Evolutionary conservation across 2,329 filamentous ascomycete genomes (phyloP), one percentile per base, ranked within the genome.

Genomic region (Sporothrix curviconia): DNA sequence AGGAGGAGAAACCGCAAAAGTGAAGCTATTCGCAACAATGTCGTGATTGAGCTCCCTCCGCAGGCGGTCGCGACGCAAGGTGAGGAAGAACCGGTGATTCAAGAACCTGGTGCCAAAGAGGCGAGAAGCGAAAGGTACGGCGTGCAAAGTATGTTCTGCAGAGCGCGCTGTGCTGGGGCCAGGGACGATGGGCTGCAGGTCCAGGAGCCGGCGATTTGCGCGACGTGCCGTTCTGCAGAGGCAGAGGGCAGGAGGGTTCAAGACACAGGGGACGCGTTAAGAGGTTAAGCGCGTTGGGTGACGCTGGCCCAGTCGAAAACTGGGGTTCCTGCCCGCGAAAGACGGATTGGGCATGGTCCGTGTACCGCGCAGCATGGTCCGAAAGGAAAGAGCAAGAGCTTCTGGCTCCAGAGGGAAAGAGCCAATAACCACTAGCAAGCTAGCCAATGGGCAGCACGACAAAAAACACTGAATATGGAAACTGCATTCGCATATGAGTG

Each of bases 281-380:
- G 59, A 59, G 59, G 51, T 58, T 56, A 50, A 58, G 59, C 60
- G 60, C 60, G 60, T 62, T 36, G 32, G 34, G 5, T 28, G 25
- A 22, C 24, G 40, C 19, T 14, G 25, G 42, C 19, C 42, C 42
- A 39, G 37, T 17, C 12, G 36, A 56, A 56, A 57, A 57, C 47
- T 46, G 55, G 55, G n/a, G 39, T 6, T 8, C 1, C n/a, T 40
- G 19, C 36, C 22, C 1, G 8, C 34, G 19, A 30, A 15, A 28
- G 37, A 36, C 44, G 57, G 52, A 55, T 55, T 43, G 19, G 56
- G 50, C 22, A 32, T 53, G 43, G 56, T 28, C 50, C 43, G 56
- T 49, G 43, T 37, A 32, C 24, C 4, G 47, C 40, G 36, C 9
- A n/a, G n/a, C n/a, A n/a, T n/a, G n/a, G n/a, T n/a, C n/a, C n/a